Conservation (phyloP, 495 filamentous ascomycete genomes). For the Penicillium egyptiacum region DNA sequence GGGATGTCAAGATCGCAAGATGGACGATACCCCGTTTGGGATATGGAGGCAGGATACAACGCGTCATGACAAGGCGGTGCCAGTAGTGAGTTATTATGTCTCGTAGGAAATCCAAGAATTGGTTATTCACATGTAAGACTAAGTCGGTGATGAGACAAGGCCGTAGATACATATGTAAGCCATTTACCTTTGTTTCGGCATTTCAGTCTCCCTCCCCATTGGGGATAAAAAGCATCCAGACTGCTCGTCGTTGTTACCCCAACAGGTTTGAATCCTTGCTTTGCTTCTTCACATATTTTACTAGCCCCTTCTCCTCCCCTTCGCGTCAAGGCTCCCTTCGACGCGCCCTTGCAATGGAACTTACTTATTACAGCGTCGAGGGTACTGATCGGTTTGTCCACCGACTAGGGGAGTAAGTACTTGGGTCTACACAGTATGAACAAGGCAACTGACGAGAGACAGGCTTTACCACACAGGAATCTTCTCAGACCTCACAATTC, state of each 20-base stretch:
- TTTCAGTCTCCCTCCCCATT: neutral
- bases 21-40: neutral
- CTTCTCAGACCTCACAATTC: neutral
- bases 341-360: neutral
- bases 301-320: neutral
- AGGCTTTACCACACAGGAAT: neutral
- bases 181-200: neutral
- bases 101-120: neutral
- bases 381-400: neutral
- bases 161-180: neutral
- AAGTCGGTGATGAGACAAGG: neutral
- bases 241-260: neutral
- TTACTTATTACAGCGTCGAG: neutral
- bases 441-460: neutral
- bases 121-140: neutral
- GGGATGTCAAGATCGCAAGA: neutral
- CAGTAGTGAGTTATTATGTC: neutral
- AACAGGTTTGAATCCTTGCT: neutral
- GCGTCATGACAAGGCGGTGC: neutral
- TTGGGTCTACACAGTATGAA: neutral
- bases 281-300: neutral
- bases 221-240: neutral
- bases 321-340: neutral
- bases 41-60: neutral
- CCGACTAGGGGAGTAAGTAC: neutral